These are phyloP conservation scores for Plasmodium gaboni DNA, from an alignment of 169 alveolate genomes.

Conservation along the genomic window DNA sequence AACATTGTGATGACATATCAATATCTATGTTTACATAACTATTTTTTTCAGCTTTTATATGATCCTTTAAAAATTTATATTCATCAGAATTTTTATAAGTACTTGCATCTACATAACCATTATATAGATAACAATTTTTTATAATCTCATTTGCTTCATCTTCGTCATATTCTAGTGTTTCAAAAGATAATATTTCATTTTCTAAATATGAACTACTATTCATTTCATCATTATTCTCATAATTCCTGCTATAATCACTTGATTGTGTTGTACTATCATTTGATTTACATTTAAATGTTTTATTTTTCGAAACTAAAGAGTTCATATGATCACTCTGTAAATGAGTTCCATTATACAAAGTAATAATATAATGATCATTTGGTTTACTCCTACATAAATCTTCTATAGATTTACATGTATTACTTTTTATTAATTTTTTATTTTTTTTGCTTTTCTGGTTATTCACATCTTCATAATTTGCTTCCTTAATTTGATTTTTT, in stretches of 20 bases:
- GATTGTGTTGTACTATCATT: conserved; percentile 35
- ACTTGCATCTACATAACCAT: conserved; percentile 51
- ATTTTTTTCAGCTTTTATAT: conserved; percentile 34
- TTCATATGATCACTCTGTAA: conserved; percentile 18
- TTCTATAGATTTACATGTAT: conserved; percentile 6
- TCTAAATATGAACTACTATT: conserved; percentile 53
- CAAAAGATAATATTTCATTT: conserved; percentile 38
- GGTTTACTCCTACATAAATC: conserved; percentile 4
- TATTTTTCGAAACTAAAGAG: conserved; percentile 18
- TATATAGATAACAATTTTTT: conserved; percentile 69
- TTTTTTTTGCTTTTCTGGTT: conserved; percentile 9
- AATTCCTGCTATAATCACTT: conserved; percentile 22
- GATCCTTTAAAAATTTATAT: conserved; percentile 62
- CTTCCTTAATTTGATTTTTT: background rate
- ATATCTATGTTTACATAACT: conserved; percentile 35
- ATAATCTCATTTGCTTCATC: conserved; percentile 71
- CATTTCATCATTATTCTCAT: conserved; percentile 37
- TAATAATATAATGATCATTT: conserved; percentile 67
- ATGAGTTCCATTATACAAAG: conserved; percentile 52
- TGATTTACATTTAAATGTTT: conserved; percentile 29
- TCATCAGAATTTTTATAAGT: conserved; percentile 70
- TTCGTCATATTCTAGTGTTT: conserved; percentile 66
- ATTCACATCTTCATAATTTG: background rate
- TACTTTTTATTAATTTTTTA: conserved; percentile 13
- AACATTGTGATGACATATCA: conserved; percentile 37